Evolutionary conservation across 2,329 filamentous ascomycete species (phyloP).

Genomic region (Botryosphaeria dothidea): DNA sequence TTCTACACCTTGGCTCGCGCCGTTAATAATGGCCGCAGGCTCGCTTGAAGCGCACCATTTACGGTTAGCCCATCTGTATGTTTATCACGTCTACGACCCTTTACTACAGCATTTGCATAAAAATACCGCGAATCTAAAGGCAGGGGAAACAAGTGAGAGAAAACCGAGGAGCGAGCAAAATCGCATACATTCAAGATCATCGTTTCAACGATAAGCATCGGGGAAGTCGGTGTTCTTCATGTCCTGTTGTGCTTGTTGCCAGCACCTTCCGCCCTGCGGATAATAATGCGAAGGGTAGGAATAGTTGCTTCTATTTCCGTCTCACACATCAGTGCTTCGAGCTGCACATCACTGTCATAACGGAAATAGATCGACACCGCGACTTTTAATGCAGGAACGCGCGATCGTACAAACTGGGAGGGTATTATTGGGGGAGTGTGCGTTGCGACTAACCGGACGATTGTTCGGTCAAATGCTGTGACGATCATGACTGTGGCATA

Average conservation of each 20-base stretch:
- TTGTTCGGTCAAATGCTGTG: background rate
- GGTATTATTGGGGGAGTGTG: background rate
- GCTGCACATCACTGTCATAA: background rate
- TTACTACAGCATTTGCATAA: background rate
- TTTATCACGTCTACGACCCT: background rate
- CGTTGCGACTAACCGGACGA: background rate
- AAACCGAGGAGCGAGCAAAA: too few species aligned
- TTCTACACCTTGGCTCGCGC: background rate
- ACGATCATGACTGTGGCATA: background rate
- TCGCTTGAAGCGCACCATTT: background rate
- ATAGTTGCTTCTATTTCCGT: slow-evolving; percentile 2
- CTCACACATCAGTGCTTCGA: background rate
- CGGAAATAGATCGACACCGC: background rate
- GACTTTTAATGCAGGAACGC: background rate
- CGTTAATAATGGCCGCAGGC: background rate
- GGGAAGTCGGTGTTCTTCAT: background rate
- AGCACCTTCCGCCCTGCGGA: background rate
- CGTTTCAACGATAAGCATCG: background rate
- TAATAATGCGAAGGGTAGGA: background rate
- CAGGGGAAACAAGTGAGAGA: too few species aligned
- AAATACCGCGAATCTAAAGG: background rate
- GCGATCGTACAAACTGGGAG: background rate
- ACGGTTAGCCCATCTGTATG: background rate
- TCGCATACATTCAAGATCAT: background rate
- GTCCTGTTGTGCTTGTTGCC: background rate